phyloP scores from a whole-genome alignment of 1,139 yeast genomes.

The Meyerozyma guilliermondii region DNA sequence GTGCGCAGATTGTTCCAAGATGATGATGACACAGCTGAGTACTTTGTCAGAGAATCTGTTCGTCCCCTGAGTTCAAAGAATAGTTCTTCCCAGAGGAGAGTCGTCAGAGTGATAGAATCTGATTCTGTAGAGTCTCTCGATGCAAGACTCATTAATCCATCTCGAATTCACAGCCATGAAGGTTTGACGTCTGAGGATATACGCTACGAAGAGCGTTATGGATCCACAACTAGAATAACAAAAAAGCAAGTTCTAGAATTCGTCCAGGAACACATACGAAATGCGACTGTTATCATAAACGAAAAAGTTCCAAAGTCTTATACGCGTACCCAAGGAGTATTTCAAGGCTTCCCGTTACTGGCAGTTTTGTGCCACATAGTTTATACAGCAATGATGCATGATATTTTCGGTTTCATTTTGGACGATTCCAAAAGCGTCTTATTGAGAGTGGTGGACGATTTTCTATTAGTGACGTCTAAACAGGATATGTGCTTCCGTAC shows the following conservation, averaged over 20 bases:
- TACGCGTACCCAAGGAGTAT: constrained; percentile 62
- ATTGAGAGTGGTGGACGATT: constrained; percentile 81
- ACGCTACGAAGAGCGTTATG: constrained; percentile 11
- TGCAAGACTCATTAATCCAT: constrained; percentile 8
- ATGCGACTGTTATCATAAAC: constrained; percentile 14
- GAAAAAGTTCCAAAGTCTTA: constrained; percentile 12
- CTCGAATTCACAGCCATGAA: constrained; percentile 3
- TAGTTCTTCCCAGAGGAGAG: constrained; percentile 3
- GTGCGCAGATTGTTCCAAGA: constrained; percentile 20
- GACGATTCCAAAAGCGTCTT: constrained; percentile 30
- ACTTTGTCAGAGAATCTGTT: constrained; percentile 18
- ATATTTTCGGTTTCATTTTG: constrained; percentile 27
- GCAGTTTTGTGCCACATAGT: constrained; percentile 71
- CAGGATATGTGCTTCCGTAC: constrained; percentile 16
- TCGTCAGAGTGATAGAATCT: constrained; percentile 5
- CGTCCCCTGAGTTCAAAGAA: constrained; percentile 6
- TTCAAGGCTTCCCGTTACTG: constrained; percentile 84
- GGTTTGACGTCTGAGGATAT: constrained; percentile 3
- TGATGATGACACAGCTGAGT: constrained; percentile 18
- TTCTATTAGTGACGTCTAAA: constrained; percentile 56
- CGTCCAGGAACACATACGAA: constrained; percentile 21
- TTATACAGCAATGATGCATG: constrained; percentile 58
- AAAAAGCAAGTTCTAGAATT: constrained; percentile 20
- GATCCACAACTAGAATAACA: constrained; percentile 20
- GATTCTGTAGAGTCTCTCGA: constrained; percentile 9